Evolutionary conservation across 75 land plant genomes (phyloP).

Genomic region (Chamaecyparis obtusa): DNA sequence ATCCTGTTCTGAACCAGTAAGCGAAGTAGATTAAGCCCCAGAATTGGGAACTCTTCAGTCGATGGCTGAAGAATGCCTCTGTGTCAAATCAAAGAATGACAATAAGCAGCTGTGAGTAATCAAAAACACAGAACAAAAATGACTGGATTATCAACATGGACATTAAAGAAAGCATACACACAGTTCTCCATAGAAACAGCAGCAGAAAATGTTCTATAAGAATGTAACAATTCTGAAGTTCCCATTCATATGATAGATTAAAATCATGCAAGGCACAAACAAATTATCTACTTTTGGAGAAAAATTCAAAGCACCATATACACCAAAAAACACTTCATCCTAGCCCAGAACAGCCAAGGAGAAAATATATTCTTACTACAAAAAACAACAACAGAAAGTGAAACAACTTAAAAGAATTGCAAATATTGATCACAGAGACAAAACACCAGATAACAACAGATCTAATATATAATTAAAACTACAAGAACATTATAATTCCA

Average conservation of each 20-base stretch:
- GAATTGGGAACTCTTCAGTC: constrained; percentile 70
- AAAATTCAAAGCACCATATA: background rate
- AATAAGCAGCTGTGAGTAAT: background rate
- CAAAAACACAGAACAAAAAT: background rate
- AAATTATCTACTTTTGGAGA: background rate
- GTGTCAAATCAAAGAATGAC: background rate
- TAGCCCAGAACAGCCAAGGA: background rate
- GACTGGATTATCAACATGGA: background rate
- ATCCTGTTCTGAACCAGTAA: constrained; percentile 93
- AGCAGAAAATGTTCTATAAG: background rate
- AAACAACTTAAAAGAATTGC: background rate
- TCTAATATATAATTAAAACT: background rate
- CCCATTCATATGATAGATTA: background rate
- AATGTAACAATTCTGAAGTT: background rate
- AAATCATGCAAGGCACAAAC: background rate
- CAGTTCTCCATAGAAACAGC: background rate
- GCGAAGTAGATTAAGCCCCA: constrained; percentile 89
- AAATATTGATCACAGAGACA: background rate
- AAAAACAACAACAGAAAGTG: background rate
- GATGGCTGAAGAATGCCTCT: constrained; percentile 56
- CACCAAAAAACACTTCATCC: background rate
- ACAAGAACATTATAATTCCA: background rate
- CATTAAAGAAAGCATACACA: background rate
- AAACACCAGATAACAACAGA: background rate
- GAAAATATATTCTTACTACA: background rate